phyloP scores from a whole-genome alignment of 129 eudicot species.

The Apium graveolens region DNA sequence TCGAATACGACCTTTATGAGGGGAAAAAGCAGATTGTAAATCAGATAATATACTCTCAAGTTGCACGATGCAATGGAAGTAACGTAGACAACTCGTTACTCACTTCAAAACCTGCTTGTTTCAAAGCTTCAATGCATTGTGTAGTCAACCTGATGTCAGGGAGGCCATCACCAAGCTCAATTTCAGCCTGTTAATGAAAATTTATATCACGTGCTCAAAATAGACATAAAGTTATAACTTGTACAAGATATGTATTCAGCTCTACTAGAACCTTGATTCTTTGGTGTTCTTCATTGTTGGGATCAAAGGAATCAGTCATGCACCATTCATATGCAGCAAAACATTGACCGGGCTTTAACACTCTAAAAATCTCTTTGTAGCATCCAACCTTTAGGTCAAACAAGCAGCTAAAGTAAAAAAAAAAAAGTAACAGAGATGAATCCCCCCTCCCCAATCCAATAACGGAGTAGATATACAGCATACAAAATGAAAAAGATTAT shows the following conservation, averaged over 20 bases:
- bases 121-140: slow-evolving; percentile 77
- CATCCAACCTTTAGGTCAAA: slow-evolving; percentile 56
- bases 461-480: background rate
- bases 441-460: background rate
- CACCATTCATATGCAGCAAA: slow-evolving; percentile 99
- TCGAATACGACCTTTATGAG: slow-evolving; percentile 57
- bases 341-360: slow-evolving; percentile 86
- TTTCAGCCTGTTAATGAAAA: slow-evolving; percentile 55
- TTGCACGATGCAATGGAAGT: background rate
- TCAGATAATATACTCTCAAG: background rate
- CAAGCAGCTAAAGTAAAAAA: background rate
- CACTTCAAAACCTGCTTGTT: slow-evolving; percentile 93
- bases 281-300: slow-evolving; percentile 71
- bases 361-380: slow-evolving; percentile 84
- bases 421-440: background rate
- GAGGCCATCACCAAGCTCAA: slow-evolving; percentile 93
- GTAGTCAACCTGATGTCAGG: slow-evolving; percentile 71
- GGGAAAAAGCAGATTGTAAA: background rate
- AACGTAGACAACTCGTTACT: slow-evolving; percentile 13
- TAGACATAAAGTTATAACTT: background rate
- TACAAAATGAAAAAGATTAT: too few species aligned
- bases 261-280: slow-evolving; percentile 58
- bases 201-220: slow-evolving; percentile 3
- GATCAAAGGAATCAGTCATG: slow-evolving; percentile 92
- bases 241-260: background rate